Evolutionary conservation across 306 rosid genomes (phyloP).

Genomic region (Cucurbita ficifolia): DNA sequence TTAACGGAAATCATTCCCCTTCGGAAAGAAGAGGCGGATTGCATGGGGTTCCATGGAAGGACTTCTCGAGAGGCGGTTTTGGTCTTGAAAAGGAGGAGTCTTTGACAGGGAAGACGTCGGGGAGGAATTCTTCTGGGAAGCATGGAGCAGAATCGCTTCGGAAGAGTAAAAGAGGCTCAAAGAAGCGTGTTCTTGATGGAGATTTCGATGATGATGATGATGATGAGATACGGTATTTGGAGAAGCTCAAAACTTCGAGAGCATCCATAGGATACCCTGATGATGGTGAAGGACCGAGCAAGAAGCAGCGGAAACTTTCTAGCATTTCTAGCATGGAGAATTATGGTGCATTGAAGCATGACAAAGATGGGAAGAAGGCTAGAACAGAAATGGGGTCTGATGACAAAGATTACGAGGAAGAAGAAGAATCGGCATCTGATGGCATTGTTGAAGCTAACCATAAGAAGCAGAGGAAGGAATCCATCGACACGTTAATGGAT

Average conservation of each 20-base stretch:
- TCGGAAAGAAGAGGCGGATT: constrained; percentile 46
- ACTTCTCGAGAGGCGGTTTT: constrained; percentile 59
- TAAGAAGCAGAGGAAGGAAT: constrained; percentile 71
- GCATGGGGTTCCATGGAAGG: constrained; percentile 91
- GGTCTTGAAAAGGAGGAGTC: constrained; percentile 52
- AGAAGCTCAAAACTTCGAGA: constrained; percentile 72
- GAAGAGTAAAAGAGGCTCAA: constrained; percentile 71
- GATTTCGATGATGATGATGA: constrained; percentile 61
- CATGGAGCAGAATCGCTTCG: constrained; percentile 60
- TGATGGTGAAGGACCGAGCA: constrained; percentile 64
- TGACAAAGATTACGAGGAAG: constrained; percentile 43
- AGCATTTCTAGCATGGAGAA: constrained; percentile 53
- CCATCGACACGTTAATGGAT: constrained; percentile 57
- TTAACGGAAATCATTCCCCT: constrained; percentile 41
- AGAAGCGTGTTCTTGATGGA: constrained; percentile 55
- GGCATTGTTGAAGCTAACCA: constrained; percentile 56
- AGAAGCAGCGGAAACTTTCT: constrained; percentile 68
- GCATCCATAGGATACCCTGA: constrained; percentile 39
- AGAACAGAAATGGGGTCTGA: constrained; percentile 20
- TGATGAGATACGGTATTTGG: constrained; percentile 82
- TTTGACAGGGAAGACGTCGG: constrained; percentile 36
- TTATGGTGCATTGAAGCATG: constrained; percentile 26
- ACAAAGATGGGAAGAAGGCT: constrained; percentile 28
- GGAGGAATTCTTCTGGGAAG: constrained; percentile 32
- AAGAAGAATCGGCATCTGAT: constrained; percentile 59